Evolutionary conservation across 352 stramenopile genomes (phyloP).

Genomic region (Peronospora tabacina): DNA sequence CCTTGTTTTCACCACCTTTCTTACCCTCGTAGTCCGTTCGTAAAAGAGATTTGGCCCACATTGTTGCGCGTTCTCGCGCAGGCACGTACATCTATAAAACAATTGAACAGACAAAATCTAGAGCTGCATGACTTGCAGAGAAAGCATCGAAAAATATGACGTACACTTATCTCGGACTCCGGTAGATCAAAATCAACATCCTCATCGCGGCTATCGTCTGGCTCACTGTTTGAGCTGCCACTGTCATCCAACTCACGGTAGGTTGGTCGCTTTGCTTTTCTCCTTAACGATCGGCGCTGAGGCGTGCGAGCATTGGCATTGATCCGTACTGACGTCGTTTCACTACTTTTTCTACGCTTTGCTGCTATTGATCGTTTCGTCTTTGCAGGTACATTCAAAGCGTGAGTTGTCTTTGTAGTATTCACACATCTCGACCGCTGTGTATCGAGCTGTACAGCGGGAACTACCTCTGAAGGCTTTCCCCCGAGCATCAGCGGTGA

Average conservation of each 20-base stretch:
- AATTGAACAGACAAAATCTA: background rate
- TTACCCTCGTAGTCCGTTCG: slow-evolving; percentile 31
- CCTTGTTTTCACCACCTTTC: slow-evolving; percentile 17
- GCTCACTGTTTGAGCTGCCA: slow-evolving; percentile 28
- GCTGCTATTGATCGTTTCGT: slow-evolving; percentile 11
- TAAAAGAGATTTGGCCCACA: slow-evolving; percentile 67
- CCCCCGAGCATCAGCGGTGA: slow-evolving; percentile 31
- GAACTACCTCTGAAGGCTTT: slow-evolving; percentile 17
- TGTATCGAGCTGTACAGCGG: slow-evolving; percentile 16
- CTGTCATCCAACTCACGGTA: slow-evolving; percentile 33
- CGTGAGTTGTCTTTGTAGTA: slow-evolving; percentile 31
- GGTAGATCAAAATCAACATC: slow-evolving; percentile 44
- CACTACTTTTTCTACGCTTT: slow-evolving; percentile 24
- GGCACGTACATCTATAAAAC: slow-evolving; percentile 49
- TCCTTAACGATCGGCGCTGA: slow-evolving; percentile 27
- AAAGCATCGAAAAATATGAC: slow-evolving; percentile 9
- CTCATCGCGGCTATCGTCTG: slow-evolving; percentile 33
- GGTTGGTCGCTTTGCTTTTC: slow-evolving; percentile 41
- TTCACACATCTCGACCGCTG: slow-evolving; percentile 16
- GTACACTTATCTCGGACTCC: slow-evolving; percentile 30
- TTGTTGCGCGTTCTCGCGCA: slow-evolving; percentile 56
- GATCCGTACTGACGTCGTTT: slow-evolving; percentile 6
- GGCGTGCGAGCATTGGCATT: slow-evolving; percentile 5
- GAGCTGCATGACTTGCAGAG: background rate
- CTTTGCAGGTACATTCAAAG: slow-evolving; percentile 14